These are phyloP conservation scores for Leccinum pellstonianum DNA, from an alignment of 768 basidiomycete species.

Conservation along the genomic window DNA sequence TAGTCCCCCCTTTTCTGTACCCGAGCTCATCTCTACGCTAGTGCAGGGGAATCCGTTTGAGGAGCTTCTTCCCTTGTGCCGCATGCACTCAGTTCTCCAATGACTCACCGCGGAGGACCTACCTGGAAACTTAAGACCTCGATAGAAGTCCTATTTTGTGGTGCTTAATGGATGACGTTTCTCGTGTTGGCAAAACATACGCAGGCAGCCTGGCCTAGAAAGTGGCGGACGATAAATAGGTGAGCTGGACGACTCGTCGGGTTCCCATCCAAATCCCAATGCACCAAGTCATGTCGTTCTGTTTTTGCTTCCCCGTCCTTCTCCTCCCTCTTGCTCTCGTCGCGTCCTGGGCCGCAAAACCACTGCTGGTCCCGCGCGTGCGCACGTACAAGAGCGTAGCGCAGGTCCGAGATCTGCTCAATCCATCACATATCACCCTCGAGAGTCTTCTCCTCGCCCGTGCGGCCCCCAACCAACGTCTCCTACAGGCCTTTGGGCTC, in stretches of 20 bases:
- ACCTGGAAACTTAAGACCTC: neutral
- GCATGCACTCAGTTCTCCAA: neutral
- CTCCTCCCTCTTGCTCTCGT: neutral
- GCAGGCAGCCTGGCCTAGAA: neutral
- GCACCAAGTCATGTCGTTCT: slow-evolving; percentile 6
- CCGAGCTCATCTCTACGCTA: neutral
- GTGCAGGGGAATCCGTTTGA: neutral
- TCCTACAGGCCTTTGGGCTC: slow-evolving; percentile 27
- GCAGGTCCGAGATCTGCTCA: slow-evolving; percentile 14
- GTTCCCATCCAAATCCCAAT: neutral
- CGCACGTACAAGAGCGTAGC: slow-evolving; percentile 11
- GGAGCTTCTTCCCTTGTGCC: neutral
- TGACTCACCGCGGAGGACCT: neutral
- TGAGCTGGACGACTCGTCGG: neutral
- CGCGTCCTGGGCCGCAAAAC: neutral
- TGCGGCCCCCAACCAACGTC: slow-evolving; percentile 23
- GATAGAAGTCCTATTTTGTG: neutral
- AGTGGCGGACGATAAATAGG: slow-evolving; percentile 11
- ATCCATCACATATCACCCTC: slow-evolving; percentile 15
- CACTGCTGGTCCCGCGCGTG: neutral
- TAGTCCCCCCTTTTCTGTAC: neutral
- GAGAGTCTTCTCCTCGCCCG: slow-evolving; percentile 17
- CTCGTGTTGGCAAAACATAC: neutral
- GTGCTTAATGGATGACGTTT: neutral
- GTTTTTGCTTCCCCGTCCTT: neutral